Evolutionary conservation across 805 yeast species (phyloP).

Genomic region (Kluyveromyces wickerhamii): DNA sequence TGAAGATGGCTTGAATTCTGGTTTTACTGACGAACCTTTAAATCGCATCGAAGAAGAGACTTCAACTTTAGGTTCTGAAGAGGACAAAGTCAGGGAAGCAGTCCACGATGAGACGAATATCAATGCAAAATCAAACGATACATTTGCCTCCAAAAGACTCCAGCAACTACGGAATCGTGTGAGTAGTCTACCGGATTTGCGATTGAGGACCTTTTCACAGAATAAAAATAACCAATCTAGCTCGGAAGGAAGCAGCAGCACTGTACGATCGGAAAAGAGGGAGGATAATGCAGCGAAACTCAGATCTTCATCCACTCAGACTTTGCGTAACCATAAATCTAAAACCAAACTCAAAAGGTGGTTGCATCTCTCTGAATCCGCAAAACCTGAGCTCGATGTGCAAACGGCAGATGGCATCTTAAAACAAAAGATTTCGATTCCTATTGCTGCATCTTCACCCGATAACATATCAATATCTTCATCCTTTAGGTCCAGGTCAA

Average conservation of each 20-base stretch:
- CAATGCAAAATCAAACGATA: not conserved
- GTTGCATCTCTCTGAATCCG: not conserved
- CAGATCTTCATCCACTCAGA: too few species aligned
- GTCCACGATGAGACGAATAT: slow-evolving; percentile 5
- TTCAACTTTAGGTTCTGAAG: slow-evolving; percentile 2
- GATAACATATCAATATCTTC: slow-evolving; percentile 6
- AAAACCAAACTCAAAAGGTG: too few species aligned
- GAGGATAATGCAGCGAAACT: too few species aligned
- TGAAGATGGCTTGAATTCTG: not conserved
- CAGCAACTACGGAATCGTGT: slow-evolving; percentile 18
- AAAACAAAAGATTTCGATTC: slow-evolving; percentile 7
- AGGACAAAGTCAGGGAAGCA: slow-evolving; percentile 1
- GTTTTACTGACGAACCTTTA: slow-evolving; percentile 4
- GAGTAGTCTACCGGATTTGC: slow-evolving; percentile 17
- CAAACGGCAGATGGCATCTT: not conserved
- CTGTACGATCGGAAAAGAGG: too few species aligned
- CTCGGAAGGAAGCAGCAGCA: too few species aligned
- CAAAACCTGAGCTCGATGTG: not conserved
- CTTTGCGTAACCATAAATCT: too few species aligned
- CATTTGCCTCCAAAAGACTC: slow-evolving; percentile 8
- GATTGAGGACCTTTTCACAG: slow-evolving; percentile 8
- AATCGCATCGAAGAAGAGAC: slow-evolving; percentile 15
- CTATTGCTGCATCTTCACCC: slow-evolving; percentile 3
- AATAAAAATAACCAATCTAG: too few species aligned
- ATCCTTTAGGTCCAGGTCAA: not conserved